Conservation (phyloP, 2,329 filamentous ascomycete genomes). For the Fusarium xylarioides region DNA sequence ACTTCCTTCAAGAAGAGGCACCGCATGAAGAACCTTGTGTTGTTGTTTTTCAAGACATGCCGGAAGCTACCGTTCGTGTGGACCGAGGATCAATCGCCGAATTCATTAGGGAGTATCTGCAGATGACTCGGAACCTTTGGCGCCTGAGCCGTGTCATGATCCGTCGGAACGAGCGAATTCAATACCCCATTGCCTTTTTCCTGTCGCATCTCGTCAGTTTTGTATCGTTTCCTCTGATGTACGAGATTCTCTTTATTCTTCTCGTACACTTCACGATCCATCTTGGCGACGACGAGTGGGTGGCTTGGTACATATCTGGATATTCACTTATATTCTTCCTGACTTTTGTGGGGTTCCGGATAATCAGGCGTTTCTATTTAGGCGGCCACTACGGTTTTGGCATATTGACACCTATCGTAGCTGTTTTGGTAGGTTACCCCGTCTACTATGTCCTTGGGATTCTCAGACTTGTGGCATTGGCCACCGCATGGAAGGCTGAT, state of each 20-base stretch:
- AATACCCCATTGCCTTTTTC: background rate
- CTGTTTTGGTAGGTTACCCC: background rate
- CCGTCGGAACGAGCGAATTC: background rate
- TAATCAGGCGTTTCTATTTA: background rate
- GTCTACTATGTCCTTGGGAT: slow-evolving; percentile 3
- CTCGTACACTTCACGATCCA: background rate
- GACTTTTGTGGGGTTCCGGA: background rate
- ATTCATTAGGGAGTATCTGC: slow-evolving; percentile 13
- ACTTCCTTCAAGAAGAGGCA: slow-evolving; percentile 8
- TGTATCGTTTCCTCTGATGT: slow-evolving; percentile 5
- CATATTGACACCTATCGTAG: background rate
- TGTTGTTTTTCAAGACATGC: slow-evolving; percentile 15
- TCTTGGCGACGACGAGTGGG: background rate
- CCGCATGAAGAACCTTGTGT: background rate
- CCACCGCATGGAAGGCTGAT: slow-evolving; percentile 2
- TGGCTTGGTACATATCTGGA: background rate
- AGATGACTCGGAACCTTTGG: slow-evolving; percentile 1
- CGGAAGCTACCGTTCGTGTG: background rate
- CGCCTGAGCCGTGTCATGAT: slow-evolving; percentile 8
- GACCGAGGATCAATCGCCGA: background rate
- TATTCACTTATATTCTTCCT: background rate
- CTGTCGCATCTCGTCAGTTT: slow-evolving; percentile 5
- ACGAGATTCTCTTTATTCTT: background rate
- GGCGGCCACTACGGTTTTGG: background rate
- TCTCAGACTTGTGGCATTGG: slow-evolving; percentile 17